Conservation (phyloP, 495 filamentous ascomycete genomes). For the Xylaria cubensis region DNA sequence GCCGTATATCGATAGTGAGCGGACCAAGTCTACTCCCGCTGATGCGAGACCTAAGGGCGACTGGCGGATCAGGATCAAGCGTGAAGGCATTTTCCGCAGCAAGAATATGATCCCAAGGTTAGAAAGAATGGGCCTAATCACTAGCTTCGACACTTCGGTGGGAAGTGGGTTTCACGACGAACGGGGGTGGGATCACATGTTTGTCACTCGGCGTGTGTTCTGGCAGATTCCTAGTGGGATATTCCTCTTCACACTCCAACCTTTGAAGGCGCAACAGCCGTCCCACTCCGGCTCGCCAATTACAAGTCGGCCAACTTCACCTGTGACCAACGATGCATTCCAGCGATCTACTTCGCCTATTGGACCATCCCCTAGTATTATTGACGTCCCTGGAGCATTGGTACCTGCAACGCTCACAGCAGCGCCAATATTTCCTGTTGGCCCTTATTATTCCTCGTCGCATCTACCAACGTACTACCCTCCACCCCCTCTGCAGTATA, state of each 20-base stretch:
- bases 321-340: slow-evolving; percentile 55
- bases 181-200: slow-evolving; percentile 80
- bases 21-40: slow-evolving; percentile 67
- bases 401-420: slow-evolving; percentile 44
- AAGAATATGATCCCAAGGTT: slow-evolving; percentile 85
- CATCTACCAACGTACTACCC: slow-evolving; percentile 92
- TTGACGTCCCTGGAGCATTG: slow-evolving; percentile 40
- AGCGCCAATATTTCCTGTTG: slow-evolving; percentile 51
- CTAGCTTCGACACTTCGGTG: slow-evolving; percentile 76
- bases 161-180: slow-evolving; percentile 69
- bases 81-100: slow-evolving; percentile 85
- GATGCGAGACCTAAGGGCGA: slow-evolving; percentile 77
- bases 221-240: slow-evolving; percentile 91
- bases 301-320: slow-evolving; percentile 64
- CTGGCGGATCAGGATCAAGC: slow-evolving; percentile 86
- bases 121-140: slow-evolving; percentile 88
- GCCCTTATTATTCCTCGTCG: slow-evolving; percentile 76
- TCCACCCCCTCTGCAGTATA: slow-evolving; percentile 80
- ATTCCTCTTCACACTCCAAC: slow-evolving; percentile 86
- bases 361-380: slow-evolving; percentile 26
- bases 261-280: slow-evolving; percentile 47
- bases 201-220: slow-evolving; percentile 78
- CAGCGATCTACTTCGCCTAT: slow-evolving; percentile 8
- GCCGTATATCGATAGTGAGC: slow-evolving; percentile 63
- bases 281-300: slow-evolving; percentile 64